Percentiles rank a stretch among this genome's conserved stretches.
These are phyloP conservation scores for Microbotryomycetes sp. DNA, from an alignment of 1,284 basidiomycete genomes.

Conservation along the genomic window DNA sequence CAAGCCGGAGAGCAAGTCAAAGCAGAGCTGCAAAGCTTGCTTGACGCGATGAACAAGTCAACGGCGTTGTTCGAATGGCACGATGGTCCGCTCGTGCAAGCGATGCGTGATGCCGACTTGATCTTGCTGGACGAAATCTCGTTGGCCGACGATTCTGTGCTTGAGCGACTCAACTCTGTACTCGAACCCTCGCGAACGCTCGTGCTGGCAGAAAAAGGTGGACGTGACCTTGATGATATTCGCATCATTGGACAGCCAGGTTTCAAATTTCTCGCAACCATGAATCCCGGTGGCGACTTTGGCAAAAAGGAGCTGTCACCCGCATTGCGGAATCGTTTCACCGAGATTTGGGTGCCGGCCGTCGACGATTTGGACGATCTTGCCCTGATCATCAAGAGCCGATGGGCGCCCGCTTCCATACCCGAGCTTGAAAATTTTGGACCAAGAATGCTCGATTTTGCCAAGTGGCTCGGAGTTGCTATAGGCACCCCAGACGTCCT, in stretches of 20 bases:
- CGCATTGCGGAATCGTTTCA: conserved; percentile 94
- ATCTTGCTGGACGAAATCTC: conserved; percentile 97
- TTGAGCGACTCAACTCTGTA: conserved; percentile 95
- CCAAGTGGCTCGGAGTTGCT: conserved; percentile 66
- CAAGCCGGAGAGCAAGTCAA: not conserved
- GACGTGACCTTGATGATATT: conserved; percentile 62
- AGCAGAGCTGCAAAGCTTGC: not conserved
- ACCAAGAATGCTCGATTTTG: conserved; percentile 65
- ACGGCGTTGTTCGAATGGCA: conserved; percentile 92
- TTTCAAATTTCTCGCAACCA: conserved; percentile 93
- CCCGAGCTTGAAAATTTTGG: conserved; percentile 56
- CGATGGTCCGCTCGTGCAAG: conserved; percentile 87
- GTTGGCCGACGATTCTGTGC: conserved; percentile 93
- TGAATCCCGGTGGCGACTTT: conserved; percentile 99
- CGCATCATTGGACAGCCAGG: conserved; percentile 57
- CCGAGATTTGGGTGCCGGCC: conserved; percentile 96
- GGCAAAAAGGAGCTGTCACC: conserved; percentile 99
- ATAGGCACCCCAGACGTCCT: conserved; percentile 63
- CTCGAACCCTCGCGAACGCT: conserved; percentile 84
- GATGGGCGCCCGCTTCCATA: conserved; percentile 56
- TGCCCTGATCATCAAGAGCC: conserved; percentile 65
- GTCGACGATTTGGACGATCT: conserved; percentile 72
- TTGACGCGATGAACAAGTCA: conserved; percentile 46
- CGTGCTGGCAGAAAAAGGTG: conserved; percentile 88
- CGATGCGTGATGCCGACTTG: conserved; percentile 80